phyloP scores from a whole-genome alignment of 2,329 filamentous ascomycete species.

The Hortaea sp. region DNA sequence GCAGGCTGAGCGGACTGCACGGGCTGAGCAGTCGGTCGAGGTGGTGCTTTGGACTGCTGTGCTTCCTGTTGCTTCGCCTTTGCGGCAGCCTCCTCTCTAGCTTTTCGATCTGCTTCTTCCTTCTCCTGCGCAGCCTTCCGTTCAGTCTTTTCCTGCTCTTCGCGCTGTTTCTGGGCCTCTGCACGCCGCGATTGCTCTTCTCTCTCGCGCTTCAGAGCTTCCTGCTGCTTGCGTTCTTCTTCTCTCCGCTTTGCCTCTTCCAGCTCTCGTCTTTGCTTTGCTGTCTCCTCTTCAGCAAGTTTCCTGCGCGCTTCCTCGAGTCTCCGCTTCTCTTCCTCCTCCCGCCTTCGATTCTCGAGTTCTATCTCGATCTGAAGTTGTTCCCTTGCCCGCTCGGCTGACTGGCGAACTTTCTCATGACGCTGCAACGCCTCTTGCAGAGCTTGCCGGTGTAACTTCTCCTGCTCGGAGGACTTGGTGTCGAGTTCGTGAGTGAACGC shows the following conservation, averaged over 20 bases:
- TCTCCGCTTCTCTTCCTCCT: constrained; percentile 27
- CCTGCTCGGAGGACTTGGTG: constrained; percentile 50
- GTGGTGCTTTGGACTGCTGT: background rate
- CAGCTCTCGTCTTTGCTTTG: constrained; percentile 23
- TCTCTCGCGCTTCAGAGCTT: constrained; percentile 12
- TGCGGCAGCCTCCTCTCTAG: constrained; percentile 10
- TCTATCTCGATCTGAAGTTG: constrained; percentile 37
- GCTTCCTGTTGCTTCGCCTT: background rate
- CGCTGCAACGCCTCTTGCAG: constrained; percentile 55
- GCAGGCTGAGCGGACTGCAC: background rate
- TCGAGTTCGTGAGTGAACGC: constrained; percentile 52
- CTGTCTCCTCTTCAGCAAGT: constrained; percentile 32
- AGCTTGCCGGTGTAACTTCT: constrained; percentile 52
- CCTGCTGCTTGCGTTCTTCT: constrained; percentile 10
- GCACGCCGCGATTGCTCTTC: constrained; percentile 13
- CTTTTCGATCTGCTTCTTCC: constrained; percentile 18
- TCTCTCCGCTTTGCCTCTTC: constrained; percentile 17
- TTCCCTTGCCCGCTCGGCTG: constrained; percentile 45
- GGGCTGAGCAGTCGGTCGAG: background rate
- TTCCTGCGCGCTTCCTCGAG: constrained; percentile 34
- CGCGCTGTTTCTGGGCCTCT: constrained; percentile 9
- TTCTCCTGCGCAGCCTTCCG: constrained; percentile 12
- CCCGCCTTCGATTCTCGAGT: constrained; percentile 22
- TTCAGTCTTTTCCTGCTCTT: constrained; percentile 23
- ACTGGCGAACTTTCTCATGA: constrained; percentile 53